Percentiles rank a stretch among this genome's conserved stretches.
phyloP scores from a whole-genome alignment of 2,329 filamentous ascomycete genomes.

The Fusarium coicis region DNA sequence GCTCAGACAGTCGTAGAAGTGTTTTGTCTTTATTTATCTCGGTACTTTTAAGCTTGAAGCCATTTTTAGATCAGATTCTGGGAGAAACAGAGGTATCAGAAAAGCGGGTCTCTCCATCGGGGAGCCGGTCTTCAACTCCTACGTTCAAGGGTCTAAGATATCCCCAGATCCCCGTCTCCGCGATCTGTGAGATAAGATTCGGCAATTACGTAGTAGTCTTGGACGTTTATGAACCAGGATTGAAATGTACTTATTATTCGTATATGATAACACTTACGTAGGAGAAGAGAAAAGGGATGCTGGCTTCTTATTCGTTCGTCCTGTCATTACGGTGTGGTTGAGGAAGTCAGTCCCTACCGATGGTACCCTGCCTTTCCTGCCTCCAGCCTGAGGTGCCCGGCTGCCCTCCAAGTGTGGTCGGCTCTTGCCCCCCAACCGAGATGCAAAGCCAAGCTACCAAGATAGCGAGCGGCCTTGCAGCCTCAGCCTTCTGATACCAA shows the following conservation, averaged over 20 bases:
- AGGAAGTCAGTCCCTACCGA: not conserved
- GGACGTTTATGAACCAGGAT: not conserved
- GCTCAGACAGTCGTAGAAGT: accelerated
- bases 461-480: not conserved
- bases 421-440: not conserved
- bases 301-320: not conserved
- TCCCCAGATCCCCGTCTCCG: slow-evolving; percentile 3
- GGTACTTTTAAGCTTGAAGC: not conserved
- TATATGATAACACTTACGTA: not conserved
- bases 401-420: not conserved
- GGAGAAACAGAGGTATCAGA: not conserved
- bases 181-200: not conserved
- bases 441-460: not conserved
- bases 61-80: not conserved
- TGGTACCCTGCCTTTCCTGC: not conserved
- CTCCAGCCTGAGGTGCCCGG: too few relatives aligned
- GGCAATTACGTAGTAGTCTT: not conserved
- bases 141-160: not conserved
- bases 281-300: not conserved
- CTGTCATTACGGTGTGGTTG: too few relatives aligned
- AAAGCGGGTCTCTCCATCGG: not conserved
- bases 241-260: not conserved
- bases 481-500: not conserved
- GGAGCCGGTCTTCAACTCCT: not conserved
- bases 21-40: accelerated